Percentiles rank a stretch among this genome's conserved stretches.
Conservation (phyloP, 2,329 filamentous ascomycete species). For the Botrytis fabae region DNA sequence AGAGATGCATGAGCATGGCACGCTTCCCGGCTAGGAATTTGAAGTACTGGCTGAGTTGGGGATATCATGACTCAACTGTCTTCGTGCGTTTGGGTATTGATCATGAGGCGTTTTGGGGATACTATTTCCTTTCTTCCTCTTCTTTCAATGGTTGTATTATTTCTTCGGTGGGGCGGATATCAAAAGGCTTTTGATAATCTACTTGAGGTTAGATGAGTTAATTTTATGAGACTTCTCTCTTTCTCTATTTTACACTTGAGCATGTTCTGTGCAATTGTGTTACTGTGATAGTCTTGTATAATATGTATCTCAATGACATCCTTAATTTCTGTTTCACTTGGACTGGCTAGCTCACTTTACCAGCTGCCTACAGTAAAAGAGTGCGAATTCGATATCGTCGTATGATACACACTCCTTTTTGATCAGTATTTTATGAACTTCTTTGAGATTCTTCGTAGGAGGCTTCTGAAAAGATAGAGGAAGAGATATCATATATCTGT, state of each 20-base stretch:
- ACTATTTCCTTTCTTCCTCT: constrained; percentile 39
- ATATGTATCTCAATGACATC: neutral
- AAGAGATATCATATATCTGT: neutral
- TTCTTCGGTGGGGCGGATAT: neutral
- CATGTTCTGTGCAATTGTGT: neutral
- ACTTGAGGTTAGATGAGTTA: neutral
- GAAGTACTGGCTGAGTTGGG: neutral
- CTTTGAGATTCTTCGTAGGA: neutral
- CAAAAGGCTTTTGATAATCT: neutral
- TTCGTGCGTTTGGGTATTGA: constrained; percentile 12
- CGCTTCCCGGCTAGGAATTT: constrained; percentile 11
- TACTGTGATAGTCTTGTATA: neutral
- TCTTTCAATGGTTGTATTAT: neutral
- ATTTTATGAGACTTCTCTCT: neutral
- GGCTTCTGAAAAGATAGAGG: accelerated
- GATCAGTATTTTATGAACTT: neutral
- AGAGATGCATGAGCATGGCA: neutral
- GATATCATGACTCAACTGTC: constrained; percentile 3
- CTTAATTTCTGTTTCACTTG: neutral
- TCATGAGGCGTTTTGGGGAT: constrained; percentile 5
- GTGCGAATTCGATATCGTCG: neutral
- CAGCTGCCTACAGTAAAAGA: neutral
- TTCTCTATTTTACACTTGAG: neutral
- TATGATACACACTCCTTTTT: neutral
- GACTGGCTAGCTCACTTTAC: neutral